Conservation (phyloP, 2,329 filamentous ascomycete genomes). For the Neopestalotiopsis sp. region DNA sequence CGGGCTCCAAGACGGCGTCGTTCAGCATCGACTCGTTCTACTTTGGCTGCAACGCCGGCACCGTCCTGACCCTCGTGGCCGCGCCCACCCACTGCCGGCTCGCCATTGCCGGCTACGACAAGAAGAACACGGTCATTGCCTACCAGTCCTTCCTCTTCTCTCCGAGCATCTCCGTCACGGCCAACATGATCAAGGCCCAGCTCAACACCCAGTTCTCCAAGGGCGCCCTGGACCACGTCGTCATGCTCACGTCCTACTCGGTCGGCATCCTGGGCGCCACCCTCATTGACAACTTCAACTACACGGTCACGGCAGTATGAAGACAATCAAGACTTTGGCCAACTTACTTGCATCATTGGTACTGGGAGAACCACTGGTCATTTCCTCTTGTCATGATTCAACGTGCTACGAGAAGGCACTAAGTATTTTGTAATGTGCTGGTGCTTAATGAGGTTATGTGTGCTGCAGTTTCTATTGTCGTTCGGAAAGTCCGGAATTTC, state of each 20-base stretch:
- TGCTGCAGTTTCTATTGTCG: neutral
- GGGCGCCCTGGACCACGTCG: neutral
- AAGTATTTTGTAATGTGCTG: neutral
- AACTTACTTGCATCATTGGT: neutral
- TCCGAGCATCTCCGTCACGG: neutral
- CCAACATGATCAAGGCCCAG: neutral
- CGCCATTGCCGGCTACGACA: constrained; percentile 2
- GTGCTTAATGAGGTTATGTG: neutral
- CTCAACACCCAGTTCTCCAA: neutral
- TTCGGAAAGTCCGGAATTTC: constrained; percentile 1
- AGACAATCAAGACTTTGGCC: neutral
- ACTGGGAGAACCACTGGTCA: neutral
- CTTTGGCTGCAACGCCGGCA: constrained; percentile 4
- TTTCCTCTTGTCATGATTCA: neutral
- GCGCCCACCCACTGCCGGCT: constrained; percentile 1
- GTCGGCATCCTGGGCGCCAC: constrained; percentile 2
- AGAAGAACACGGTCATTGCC: neutral
- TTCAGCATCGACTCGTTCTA: neutral
- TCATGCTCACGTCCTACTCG: neutral
- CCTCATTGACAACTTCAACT: constrained; percentile 4
- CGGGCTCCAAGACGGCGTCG: neutral
- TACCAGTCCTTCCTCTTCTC: neutral
- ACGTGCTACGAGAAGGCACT: neutral
- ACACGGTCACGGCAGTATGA: neutral
- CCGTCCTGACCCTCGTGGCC: neutral